These are phyloP conservation scores for Nicotiana benthamiana DNA, from an alignment of 257 asterid genomes.

Conservation along the genomic window DNA sequence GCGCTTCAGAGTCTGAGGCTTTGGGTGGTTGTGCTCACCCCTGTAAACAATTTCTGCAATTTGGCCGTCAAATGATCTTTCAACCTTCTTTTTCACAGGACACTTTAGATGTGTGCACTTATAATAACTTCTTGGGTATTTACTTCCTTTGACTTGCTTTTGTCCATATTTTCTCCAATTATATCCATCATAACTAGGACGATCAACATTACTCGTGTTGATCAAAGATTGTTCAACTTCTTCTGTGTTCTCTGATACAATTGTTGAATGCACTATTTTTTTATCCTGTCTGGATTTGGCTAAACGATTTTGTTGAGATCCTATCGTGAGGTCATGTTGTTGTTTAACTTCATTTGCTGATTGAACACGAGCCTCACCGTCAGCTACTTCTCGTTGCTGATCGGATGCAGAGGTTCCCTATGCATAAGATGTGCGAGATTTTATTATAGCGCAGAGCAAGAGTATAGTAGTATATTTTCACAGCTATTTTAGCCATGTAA, in stretches of 20 bases:
- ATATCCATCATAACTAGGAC: constrained; percentile 61
- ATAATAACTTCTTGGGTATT: constrained; percentile 77
- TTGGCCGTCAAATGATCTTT: constrained; percentile 43
- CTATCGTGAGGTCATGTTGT: constrained; percentile 15
- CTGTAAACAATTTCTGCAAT: constrained; percentile 67
- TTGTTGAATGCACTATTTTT: constrained; percentile 9
- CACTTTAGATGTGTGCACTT: constrained; percentile 79
- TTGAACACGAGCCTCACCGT: constrained; percentile 13
- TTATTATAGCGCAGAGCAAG: background rate
- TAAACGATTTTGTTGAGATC: constrained; percentile 10
- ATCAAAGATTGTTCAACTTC: constrained; percentile 23
- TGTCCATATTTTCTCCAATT: constrained; percentile 93
- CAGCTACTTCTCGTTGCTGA: constrained; percentile 24
- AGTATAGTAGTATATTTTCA: background rate
- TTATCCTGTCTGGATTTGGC: constrained; percentile 7
- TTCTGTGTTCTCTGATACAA: constrained; percentile 21
- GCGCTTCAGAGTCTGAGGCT: constrained; percentile 33
- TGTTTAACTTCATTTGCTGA: constrained; percentile 16
- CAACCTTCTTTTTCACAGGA: constrained; percentile 76
- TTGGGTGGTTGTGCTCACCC: constrained; percentile 71
- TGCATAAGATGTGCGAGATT: background rate
- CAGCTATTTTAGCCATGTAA: background rate
- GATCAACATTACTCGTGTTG: constrained; percentile 23
- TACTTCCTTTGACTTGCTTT: constrained; percentile 84
- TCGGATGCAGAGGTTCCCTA: constrained; percentile 23